Base-by-base conservation (phyloP, 306 rosid species). In the Gastrolobium villosum region DNA sequence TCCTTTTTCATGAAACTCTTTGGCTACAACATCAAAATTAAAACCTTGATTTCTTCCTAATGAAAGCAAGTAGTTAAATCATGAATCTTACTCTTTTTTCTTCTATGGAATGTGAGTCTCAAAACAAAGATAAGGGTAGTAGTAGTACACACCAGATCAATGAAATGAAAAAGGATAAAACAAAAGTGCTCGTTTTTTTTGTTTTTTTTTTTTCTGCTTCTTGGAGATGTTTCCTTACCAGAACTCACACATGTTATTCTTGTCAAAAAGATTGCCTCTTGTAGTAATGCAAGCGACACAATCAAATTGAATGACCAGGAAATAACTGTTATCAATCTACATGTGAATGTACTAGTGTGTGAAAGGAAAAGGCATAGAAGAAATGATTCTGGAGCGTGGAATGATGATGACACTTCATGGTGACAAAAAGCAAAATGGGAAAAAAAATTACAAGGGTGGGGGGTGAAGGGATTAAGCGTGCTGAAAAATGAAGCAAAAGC, bases 371-470 rank as follows among this genome's bases (percentile, higher is more conserved):
- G 66, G 80, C 78, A 36, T 73, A 76, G 87, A 76, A 76, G 93
- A 79, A 88, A 95, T 93, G 97, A 95, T 95, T 88, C 81, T 53
- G 82, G 77, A 78, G 89, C 86, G 91, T 86, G 94, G 89, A 89
- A 67, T 81, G 89, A 85, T 88, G 88, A 85, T 88, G 89, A 74
- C 84, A 79, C 65, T 81, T 65, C 78, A 83, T 82, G 87, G 86
- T 81, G 82, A 89, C 64, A 48, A 40, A 86, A 75, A 70, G 85
- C 46, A 79, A 83, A 77, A 55, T 55, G 40, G 74, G 4, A 70
- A 54, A 72, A 76, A 46, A 65, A 36, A 43, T 55, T 6, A 78
- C 54, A 67, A 61, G 81, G 39, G 68, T 7, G 15, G 56, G 69
- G 76, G 35, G 37, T 46, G 55, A 61, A 32, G 40, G 62, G 68